A percentile compares a stretch with the other conserved stretches of the same genome.
These are phyloP conservation scores for Diplodia sapinea DNA, from an alignment of 2,329 filamentous ascomycete species.

Conservation along the genomic window DNA sequence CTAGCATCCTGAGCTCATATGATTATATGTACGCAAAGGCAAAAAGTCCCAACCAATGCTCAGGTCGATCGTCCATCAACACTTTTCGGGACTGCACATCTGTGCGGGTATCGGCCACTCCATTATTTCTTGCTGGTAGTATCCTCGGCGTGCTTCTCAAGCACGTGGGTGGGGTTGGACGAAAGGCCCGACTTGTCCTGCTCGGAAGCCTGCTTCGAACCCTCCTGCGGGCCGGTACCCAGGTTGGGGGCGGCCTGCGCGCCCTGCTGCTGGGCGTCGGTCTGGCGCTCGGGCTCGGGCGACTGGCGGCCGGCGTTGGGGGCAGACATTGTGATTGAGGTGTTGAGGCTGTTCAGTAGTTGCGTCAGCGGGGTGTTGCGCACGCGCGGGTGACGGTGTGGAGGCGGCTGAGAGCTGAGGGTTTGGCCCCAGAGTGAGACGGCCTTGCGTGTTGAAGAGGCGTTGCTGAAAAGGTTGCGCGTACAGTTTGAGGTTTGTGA, in stretches of 20 bases:
- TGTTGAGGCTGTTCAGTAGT: conserved; percentile 34
- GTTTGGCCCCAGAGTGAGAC: not conserved
- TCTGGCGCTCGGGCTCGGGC: conserved; percentile 72
- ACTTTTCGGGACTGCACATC: not conserved
- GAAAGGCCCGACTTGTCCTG: conserved; percentile 56
- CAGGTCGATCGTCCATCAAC: not conserved
- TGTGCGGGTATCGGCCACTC: conserved; percentile 12
- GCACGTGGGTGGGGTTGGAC: conserved; percentile 69
- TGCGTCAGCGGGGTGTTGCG: conserved; percentile 7
- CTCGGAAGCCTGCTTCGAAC: conserved; percentile 58
- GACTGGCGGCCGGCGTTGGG: conserved; percentile 74
- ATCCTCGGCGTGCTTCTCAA: conserved; percentile 66
- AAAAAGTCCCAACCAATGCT: not conserved
- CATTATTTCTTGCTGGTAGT: conserved; percentile 63
- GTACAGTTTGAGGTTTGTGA: conserved; percentile 16
- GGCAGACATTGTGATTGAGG: conserved; percentile 65
- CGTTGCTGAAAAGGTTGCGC: not conserved
- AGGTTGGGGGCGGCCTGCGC: conserved; percentile 64
- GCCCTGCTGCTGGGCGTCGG: conserved; percentile 66
- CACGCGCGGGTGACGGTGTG: not conserved
- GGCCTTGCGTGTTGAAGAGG: not conserved
- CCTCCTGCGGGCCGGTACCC: conserved; percentile 50
- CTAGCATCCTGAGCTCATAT: not conserved
- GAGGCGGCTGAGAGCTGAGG: not conserved
- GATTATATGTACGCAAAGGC: not conserved